Percentiles rank a stretch among this genome's conserved stretches.
These are phyloP conservation scores for Diaporthe sp. DNA, from an alignment of 2,329 filamentous ascomycete genomes.

Conservation along the genomic window DNA sequence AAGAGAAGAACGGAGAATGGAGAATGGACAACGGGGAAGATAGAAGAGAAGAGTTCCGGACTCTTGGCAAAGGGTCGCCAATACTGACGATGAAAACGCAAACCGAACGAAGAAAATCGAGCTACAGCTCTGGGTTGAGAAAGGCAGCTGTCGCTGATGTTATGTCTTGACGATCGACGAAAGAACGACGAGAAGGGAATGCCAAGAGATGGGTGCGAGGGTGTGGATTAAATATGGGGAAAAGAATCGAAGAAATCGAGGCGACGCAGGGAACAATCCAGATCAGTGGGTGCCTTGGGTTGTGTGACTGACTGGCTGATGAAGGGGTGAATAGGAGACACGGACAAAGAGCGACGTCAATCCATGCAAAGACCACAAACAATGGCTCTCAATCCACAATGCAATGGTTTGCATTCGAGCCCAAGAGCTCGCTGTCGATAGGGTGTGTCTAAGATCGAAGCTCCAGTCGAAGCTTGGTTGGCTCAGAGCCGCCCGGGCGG, in stretches of 20 bases:
- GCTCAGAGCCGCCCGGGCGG: background rate
- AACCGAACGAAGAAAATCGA: constrained; percentile 12
- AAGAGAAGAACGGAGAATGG: constrained; percentile 5
- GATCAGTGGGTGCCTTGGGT: background rate
- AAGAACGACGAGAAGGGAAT: background rate
- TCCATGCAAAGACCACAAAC: constrained; percentile 10
- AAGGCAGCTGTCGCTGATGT: constrained; percentile 19
- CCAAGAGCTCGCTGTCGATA: constrained; percentile 9
- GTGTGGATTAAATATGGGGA: constrained; percentile 23
- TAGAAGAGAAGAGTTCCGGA: constrained; percentile 19
- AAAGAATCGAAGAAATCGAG: background rate
- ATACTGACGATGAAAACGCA: constrained; percentile 2
- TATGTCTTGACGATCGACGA: constrained; percentile 20
- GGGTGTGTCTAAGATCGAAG: constrained; percentile 23
- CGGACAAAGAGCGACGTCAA: constrained; percentile 6
- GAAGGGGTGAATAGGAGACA: background rate
- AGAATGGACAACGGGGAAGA: background rate
- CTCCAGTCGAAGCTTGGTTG: constrained; percentile 13
- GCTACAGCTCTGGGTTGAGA: background rate
- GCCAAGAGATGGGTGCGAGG: constrained; percentile 19
- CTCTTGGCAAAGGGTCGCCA: constrained; percentile 23
- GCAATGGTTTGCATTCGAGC: constrained; percentile 13
- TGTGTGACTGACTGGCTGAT: background rate
- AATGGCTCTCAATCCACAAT: constrained; percentile 20
- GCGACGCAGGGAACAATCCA: background rate